phyloP scores from a whole-genome alignment of 2,329 filamentous ascomycete species.

The Rutstroemia sp. region DNA sequence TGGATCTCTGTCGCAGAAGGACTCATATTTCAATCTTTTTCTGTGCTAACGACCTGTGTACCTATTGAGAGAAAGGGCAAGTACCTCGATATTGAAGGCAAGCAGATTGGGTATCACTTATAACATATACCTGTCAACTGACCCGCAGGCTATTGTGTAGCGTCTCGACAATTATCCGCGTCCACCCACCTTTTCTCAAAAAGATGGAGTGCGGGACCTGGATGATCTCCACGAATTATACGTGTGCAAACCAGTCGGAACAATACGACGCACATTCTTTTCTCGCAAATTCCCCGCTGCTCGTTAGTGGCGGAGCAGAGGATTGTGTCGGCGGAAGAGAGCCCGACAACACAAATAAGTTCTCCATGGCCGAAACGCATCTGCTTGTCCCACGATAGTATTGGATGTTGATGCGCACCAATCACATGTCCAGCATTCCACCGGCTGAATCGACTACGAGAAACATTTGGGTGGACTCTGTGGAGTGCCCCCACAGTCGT shows the following conservation, averaged over 20 bases:
- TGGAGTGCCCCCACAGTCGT: no score
- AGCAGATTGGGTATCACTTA: not conserved
- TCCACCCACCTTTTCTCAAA: not conserved
- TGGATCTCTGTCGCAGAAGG: conserved; percentile 23
- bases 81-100: no score
- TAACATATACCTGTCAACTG: conserved; percentile 7
- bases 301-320: conserved; percentile 4
- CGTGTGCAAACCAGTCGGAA: not conserved
- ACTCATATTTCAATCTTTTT: conserved; percentile 15
- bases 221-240: conserved; percentile 9
- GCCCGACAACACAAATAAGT: conserved; percentile 3
- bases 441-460: not conserved
- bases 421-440: not conserved
- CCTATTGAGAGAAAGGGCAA: no score
- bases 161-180: conserved; percentile 5
- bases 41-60: no score
- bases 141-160: not conserved
- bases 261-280: not conserved
- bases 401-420: conserved; percentile 10
- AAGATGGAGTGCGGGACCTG: not conserved
- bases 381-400: not conserved
- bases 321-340: conserved; percentile 9
- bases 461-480: no score
- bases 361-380: not conserved
- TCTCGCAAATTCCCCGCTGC: not conserved